Percentiles rank a stretch among this genome's conserved stretches.
phyloP scores from a whole-genome alignment of 148 eudicot species.

The Arbutus unedo region DNA sequence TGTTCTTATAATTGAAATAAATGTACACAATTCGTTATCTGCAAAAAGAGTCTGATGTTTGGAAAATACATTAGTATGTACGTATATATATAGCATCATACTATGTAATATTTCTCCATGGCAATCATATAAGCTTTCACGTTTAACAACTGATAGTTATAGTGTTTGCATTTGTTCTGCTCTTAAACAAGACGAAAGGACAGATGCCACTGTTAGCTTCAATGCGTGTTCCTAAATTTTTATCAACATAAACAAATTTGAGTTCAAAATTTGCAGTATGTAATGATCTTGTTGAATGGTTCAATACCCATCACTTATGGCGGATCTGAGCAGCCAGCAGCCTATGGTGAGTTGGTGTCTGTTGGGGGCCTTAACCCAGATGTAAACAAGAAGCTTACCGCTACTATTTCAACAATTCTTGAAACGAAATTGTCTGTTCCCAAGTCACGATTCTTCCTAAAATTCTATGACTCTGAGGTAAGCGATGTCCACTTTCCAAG shows the following conservation, averaged over 20 bases:
- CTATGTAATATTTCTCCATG: not conserved
- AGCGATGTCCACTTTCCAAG: constrained; percentile 18
- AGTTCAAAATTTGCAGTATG: constrained; percentile 55
- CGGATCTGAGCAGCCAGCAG: constrained; percentile 91
- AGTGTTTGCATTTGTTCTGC: not conserved
- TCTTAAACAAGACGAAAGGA: not conserved
- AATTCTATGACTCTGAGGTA: constrained; percentile 84
- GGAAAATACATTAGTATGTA: not conserved
- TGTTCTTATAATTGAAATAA: too few relatives aligned
- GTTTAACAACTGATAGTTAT: not conserved
- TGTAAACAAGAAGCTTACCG: constrained; percentile 85
- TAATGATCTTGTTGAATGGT: constrained; percentile 90
- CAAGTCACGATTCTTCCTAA: constrained; percentile 71
- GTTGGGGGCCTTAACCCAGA: constrained; percentile 79
- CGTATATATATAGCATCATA: not conserved
- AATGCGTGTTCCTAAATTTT: not conserved
- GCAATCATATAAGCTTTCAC: not conserved
- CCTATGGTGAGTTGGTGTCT: constrained; percentile 86
- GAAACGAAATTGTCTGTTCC: constrained; percentile 75
- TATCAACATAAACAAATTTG: not conserved
- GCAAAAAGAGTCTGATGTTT: not conserved
- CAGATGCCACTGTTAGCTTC: not conserved
- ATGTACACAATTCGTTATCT: not conserved
- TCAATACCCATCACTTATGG: constrained; percentile 93
- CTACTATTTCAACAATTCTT: constrained; percentile 67